A percentile compares a stretch with the other conserved stretches of the same genome.
These are phyloP conservation scores for Vaccinium myrtillus DNA, from an alignment of 148 eudicot genomes.

Conservation along the genomic window DNA sequence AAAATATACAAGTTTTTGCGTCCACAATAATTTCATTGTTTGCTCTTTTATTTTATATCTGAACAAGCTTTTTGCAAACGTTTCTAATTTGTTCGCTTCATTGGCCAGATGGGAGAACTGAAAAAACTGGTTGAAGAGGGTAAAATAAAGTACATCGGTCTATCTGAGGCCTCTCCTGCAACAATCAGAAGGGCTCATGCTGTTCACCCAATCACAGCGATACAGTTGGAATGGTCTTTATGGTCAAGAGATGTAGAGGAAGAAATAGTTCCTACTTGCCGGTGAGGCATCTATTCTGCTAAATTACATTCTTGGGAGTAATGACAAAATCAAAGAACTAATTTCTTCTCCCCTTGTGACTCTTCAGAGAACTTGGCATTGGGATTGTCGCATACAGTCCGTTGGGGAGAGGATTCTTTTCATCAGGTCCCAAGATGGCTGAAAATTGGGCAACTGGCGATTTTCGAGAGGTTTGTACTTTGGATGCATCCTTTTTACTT, in stretches of 20 bases:
- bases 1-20: neutral
- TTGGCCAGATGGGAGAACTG: constrained; percentile 19
- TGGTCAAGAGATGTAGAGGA: constrained; percentile 19
- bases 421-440: constrained; percentile 2
- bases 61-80: neutral
- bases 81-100: neutral
- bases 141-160: constrained; percentile 21
- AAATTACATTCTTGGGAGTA: neutral
- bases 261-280: constrained; percentile 24
- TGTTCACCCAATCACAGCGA: constrained; percentile 18
- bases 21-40: neutral
- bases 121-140: constrained; percentile 27
- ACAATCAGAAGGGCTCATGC: constrained; percentile 24
- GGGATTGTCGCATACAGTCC: constrained; percentile 23
- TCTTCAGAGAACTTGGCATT: constrained; percentile 22
- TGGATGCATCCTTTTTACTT: neutral
- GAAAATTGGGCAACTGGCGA: neutral
- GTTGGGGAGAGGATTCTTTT: constrained; percentile 18
- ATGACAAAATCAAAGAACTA: neutral
- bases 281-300: constrained; percentile 5
- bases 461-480: constrained; percentile 1
- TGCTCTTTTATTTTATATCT: neutral
- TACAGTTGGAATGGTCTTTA: constrained; percentile 27
- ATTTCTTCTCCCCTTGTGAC: neutral
- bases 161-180: constrained; percentile 23